These are phyloP conservation scores for Rhododendron henanense DNA, from an alignment of 148 eudicot species.

Conservation along the genomic window DNA sequence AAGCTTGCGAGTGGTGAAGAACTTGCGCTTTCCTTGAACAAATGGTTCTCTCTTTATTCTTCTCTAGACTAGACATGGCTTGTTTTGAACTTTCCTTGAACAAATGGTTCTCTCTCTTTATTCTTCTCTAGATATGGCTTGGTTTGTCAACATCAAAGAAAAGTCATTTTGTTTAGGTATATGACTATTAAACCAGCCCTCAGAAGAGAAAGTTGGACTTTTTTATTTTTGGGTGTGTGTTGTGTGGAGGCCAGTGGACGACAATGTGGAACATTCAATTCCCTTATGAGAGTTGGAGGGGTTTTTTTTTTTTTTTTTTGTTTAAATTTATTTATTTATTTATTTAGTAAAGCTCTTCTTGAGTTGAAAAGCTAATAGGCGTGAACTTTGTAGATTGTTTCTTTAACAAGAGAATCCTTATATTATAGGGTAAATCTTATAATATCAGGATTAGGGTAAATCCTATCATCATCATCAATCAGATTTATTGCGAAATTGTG, in stretches of 20 bases:
- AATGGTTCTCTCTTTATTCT: neutral
- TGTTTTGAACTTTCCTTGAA: neutral
- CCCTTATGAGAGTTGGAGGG: neutral
- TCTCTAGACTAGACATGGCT: neutral
- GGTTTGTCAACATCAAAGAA: neutral
- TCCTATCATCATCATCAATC: neutral
- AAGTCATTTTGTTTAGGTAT: neutral
- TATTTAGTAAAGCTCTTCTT: neutral
- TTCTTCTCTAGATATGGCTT: neutral
- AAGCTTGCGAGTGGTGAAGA: neutral
- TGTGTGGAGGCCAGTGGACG: neutral
- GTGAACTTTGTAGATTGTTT: slow-evolving; percentile 2
- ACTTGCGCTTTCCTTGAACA: too few relatives aligned
- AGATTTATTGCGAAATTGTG: neutral
- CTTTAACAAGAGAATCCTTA: neutral
- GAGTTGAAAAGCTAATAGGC: neutral
- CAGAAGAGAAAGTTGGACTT: neutral
- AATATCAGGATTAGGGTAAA: neutral
- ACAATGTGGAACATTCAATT: neutral
- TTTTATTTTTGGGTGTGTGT: neutral
- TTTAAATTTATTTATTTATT: neutral
- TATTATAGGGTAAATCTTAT: neutral
- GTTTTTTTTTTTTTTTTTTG: neutral
- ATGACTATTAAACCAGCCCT: neutral
- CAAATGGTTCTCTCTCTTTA: neutral